Base-by-base conservation (phyloP, 2,329 filamentous ascomycete species). In the Exophiala lecanii-corni region DNA sequence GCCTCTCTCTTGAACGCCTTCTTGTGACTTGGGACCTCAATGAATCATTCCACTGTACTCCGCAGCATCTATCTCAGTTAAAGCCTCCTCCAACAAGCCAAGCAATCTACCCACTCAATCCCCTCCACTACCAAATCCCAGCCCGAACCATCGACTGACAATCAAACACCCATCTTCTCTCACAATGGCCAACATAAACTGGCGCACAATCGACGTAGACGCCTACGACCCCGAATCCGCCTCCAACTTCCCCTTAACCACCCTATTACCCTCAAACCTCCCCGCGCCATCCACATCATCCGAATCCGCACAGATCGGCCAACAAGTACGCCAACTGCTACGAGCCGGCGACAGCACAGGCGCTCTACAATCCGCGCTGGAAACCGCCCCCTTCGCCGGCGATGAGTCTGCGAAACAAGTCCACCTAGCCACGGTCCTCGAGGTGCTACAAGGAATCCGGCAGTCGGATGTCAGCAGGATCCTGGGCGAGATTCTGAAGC, bases 391-490 rank as follows among this genome's bases (percentile, higher is more conserved):
- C 23, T 57, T 96, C 70, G 66, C 74, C 31, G 68, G 69, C 35
- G 68, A 71, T 53, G 67, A 70, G 47, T 65, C 64, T 41, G 68
- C 67, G n/a, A 66, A 94, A 83, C 88, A 95, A 54, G 74, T 88
- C 20, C 89, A 97, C 65, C 73, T 95, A 53, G 81, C 86, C 55
- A 91, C 86, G 15, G 85, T 98, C 30, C 81, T 88, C 49, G 92
- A 98, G 69, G 89, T 97, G 45, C 74, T 98, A 54, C 89, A 95
- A 67, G 92, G 88, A 15, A 97, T 97, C 69, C 89, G 94, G 64
- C 89, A 92, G 61, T 86, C 86, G 57, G 92, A 98, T 57, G 97
- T 97, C 86, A 88, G 82, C 52, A 85, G 87, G 10, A 81, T 97
- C 59, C 73, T 98, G 55, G 81, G 83, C 67, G 79, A 82, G 45